These are phyloP conservation scores for Cystobasidium ongulense DNA, from an alignment of 768 basidiomycete genomes.

Conservation along the genomic window DNA sequence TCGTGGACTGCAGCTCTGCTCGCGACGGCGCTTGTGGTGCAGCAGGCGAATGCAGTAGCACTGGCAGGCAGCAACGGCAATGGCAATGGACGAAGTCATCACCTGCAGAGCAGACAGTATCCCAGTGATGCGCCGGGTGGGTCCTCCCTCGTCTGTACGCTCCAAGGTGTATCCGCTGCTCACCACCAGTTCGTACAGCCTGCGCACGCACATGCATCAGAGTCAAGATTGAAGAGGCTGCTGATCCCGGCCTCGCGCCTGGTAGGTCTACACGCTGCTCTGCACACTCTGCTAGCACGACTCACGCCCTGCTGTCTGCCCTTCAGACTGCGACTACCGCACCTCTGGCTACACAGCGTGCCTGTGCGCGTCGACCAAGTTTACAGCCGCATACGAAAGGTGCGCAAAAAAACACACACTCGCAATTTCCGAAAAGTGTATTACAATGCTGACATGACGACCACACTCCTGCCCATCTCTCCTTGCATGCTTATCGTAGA, in stretches of 20 bases:
- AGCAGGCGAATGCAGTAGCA: neutral
- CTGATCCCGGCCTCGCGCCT: conserved; percentile 17
- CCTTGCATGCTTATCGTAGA: neutral
- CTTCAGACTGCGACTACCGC: conserved; percentile 18
- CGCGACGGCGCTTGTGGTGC: neutral
- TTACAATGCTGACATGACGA: neutral
- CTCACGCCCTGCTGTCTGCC: neutral
- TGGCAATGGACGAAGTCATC: neutral
- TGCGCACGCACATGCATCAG: conserved; percentile 18
- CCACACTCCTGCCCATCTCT: neutral
- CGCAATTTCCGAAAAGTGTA: no score
- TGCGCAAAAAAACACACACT: neutral
- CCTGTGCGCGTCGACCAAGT: conserved; percentile 12
- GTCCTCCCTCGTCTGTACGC: neutral
- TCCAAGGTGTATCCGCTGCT: neutral
- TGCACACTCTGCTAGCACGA: neutral
- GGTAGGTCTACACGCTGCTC: conserved; percentile 1
- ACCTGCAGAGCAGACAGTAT: conserved; percentile 7
- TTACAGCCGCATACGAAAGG: conserved; percentile 21
- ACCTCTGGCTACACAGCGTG: conserved; percentile 10
- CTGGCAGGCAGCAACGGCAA: neutral
- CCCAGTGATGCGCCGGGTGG: conserved; percentile 18
- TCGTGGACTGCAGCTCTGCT: neutral
- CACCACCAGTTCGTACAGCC: neutral
- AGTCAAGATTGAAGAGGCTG: conserved; percentile 22